Base-by-base conservation (phyloP, 2,329 filamentous ascomycete genomes). In the Mycocentrospora acerina region DNA sequence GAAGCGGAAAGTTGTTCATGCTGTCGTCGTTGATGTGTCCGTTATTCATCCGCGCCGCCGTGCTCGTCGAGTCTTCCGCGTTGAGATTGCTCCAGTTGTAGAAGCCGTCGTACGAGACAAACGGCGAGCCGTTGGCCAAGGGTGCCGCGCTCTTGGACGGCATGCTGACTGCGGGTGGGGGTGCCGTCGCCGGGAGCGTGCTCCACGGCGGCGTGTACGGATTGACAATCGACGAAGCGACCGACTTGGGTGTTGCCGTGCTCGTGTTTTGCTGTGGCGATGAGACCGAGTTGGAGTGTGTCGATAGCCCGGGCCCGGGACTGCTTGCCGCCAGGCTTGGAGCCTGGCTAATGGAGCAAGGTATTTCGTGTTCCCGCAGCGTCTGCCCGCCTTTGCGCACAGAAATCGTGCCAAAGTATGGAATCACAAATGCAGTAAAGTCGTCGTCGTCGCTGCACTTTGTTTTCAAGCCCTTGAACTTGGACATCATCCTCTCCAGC, bases 351-450 rank as follows among this genome's bases (percentile, higher is more conserved):
- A 41, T 34, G 10, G 29, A 24, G 17, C 11, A n/a, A 4, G 37
- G 42, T 2, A 26, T 35, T 16, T 24, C 5, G 9, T 22, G 5
- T 22, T 22, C 9, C 5, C 19, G 19, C 19, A 29, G 2, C 7
- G 41, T 24, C 15, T 52, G 48, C 7, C 59, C 59, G 12, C 65
- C 66, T 14, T 56, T 45, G 15, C 55, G 53, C 30, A 71, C 60
- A 1, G 62, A 60, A 10, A 71, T 66, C n/a, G 67, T 69, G 22
- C 68, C 68, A 29, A 71, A 71, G 49, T 69, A 71, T 0, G 68
- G 68, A 24, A 71, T 70, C 2, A 68, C 61, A 17, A 70, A 60
- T 12, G 62, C 53, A 7, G 30, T 22, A 32, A 51, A 55, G 2
- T 48, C 41, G 4, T 41, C 36, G 8, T 46, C 42, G 7, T 31